Evolutionary conservation across 2,329 filamentous ascomycete genomes (phyloP), one percentile per base, ranked within the genome.

Genomic region (Plectosphaerella sp.): DNA sequence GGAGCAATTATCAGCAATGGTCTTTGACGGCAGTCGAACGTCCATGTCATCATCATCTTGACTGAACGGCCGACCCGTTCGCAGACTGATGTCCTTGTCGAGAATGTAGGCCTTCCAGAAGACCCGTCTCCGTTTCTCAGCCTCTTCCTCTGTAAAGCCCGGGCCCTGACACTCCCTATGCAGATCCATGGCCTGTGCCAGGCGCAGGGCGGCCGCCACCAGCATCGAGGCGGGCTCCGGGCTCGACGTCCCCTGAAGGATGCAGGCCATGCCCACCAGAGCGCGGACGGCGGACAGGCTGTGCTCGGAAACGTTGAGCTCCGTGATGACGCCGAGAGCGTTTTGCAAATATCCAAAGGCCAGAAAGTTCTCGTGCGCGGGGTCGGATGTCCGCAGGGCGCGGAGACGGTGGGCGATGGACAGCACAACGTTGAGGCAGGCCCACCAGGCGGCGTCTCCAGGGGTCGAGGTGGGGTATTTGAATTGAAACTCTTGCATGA

Each of bases 41-140:
- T 64, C 59, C 56, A 63, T 63, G 35, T 64, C 61, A n/a, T 63
- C 61, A 20, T 62, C 60, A 33, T 64, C 59, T 52, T 63, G 61
- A 7, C 49, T 48, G 45, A 58, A 61, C 4, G 61, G 60, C 22
- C 52, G 55, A 8, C 58, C 48, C 37, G 53, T 60, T n/a, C 57
- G 59, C 3, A 62, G 48, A 52, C 59, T 61, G n/a, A 64, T 55
- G 24, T 64, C 59, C 45, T 58, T 61, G 45, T 64, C 61, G 16
- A 62, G 56, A 35, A 55, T 37, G 42, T 59, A 62, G 12, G 53
- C 53, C 14, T 57, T 59, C 61, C 61, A 63, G 49, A 62, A 63
- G 12, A 62, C 59, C 12, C 57, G 54, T 22, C 51, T 54, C n/a
- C 60, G 54, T 18, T 55, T 48, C 35, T 62, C 54, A 3, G 43